These are phyloP conservation scores for Trichoderma gracile DNA, from an alignment of 2,329 filamentous ascomycete species.

Conservation along the genomic window DNA sequence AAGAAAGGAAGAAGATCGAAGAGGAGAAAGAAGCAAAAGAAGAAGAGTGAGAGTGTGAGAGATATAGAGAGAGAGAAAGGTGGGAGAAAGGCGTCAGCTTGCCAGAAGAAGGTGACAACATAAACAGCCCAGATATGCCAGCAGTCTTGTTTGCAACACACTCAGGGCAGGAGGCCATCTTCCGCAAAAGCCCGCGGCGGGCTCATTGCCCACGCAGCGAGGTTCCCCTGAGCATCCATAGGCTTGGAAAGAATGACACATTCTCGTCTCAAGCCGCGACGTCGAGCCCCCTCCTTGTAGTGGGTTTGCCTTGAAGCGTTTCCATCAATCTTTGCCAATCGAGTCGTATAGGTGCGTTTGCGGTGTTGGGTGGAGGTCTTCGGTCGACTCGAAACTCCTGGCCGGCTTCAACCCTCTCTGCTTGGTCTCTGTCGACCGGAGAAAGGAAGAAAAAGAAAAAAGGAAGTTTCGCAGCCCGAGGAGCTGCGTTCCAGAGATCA, in stretches of 20 bases:
- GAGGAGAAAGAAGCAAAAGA: constrained; percentile 2
- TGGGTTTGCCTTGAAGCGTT: constrained; percentile 26
- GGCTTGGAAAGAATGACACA: constrained; percentile 32
- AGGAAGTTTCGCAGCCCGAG: constrained; percentile 7
- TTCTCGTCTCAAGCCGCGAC: constrained; percentile 27
- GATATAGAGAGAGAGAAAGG: constrained; percentile 14
- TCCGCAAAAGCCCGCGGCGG: constrained; percentile 6
- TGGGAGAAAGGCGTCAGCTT: constrained; percentile 25
- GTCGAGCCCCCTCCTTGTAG: constrained; percentile 5
- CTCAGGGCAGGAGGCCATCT: not conserved
- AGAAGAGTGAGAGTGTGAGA: constrained; percentile 5
- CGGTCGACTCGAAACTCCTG: constrained; percentile 22
- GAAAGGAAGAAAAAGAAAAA: constrained; percentile 9
- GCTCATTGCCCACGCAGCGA: constrained; percentile 8
- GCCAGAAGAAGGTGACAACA: constrained; percentile 14
- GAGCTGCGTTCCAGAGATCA: constrained; percentile 25
- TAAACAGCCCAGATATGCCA: constrained; percentile 11
- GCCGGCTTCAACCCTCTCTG: constrained; percentile 23
- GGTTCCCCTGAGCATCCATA: constrained; percentile 17
- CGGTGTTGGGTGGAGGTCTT: constrained; percentile 33
- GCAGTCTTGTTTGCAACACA: constrained; percentile 10
- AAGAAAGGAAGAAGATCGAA: not conserved
- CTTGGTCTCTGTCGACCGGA: constrained; percentile 11
- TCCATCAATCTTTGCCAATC: constrained; percentile 36
- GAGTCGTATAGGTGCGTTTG: constrained; percentile 39